Base-by-base conservation (phyloP, 2,329 filamentous ascomycete genomes). In the Penicillium griseofulvum region DNA sequence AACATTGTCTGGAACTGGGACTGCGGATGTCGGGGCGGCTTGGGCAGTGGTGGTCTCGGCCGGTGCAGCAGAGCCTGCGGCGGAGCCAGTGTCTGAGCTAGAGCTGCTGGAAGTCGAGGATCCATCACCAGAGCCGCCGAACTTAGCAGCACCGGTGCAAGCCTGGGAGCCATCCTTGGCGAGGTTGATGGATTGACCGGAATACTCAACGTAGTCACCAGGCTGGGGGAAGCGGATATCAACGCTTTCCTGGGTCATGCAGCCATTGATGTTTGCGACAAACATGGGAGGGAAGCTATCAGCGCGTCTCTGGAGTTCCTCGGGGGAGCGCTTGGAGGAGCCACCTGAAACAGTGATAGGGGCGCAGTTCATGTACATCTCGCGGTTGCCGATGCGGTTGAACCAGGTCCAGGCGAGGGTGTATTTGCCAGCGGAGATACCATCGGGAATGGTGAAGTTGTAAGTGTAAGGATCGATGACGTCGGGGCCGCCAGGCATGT, bases 361-460 rank as follows among this genome's bases (percentile, higher is more conserved):
- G 0, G 88, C 90, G 65, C 93, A 99, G 81, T 96, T 95, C 91
- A 96, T 96, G 81, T 97, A 97, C 82, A 96, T 91, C 71, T 97
- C 94, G 1, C 92, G 87, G 78, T 96, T 96, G 3, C 94, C 94
- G 10, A 96, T 68, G 56, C 88, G 88, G 75, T 97, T 97, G 75
- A 96, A 85, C 94, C 94, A 97, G 0, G 91, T 91, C 91, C 92
- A 97, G 0, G 90, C 90, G 5, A 97, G 80, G 0, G 87, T 89
- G 26, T 89, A 92, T 38, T 91, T 82, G 4, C 93, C 94, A 1
- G 86, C 77, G 9, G 87, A 84, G 44, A 97, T 81, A 22, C 86
- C 83, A 0, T 80, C 71, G 0, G 92, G 93, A 6, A 97, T 84
- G 0, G 76, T 82, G 76, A 87, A 96, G 29, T 83, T 76, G 73